A percentile compares a stretch with the other conserved stretches of the same genome.
phyloP scores from a whole-genome alignment of 192 early-diverging fungal species.

The Kickxella alabastrina region DNA sequence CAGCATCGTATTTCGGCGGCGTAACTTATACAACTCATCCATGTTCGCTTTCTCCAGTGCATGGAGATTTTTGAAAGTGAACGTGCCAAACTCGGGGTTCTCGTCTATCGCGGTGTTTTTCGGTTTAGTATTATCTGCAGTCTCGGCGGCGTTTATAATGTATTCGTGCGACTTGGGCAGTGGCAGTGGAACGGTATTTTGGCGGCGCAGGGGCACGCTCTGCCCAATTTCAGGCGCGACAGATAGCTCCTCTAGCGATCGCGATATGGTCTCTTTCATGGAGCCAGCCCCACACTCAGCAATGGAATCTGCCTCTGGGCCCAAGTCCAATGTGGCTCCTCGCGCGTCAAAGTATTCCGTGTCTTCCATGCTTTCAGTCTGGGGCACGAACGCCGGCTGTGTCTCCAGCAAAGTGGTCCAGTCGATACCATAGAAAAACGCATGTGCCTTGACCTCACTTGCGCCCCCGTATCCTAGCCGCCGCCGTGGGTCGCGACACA shows the following conservation, averaged over 20 bases:
- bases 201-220: slow-evolving; percentile 15
- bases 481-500: slow-evolving; percentile 57
- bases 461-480: slow-evolving; percentile 60
- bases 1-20: slow-evolving; percentile 46
- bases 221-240: not conserved
- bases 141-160: slow-evolving; percentile 2
- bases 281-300: slow-evolving; percentile 17
- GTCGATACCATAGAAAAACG: slow-evolving; percentile 56
- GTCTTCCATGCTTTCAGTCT: slow-evolving; percentile 70
- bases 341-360: slow-evolving; percentile 93
- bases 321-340: slow-evolving; percentile 60
- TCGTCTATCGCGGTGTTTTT: slow-evolving; percentile 16
- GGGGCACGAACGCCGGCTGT: slow-evolving; percentile 79
- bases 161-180: not conserved
- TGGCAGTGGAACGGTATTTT: slow-evolving; percentile 18
- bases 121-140: not conserved
- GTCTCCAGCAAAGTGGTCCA: slow-evolving; percentile 60
- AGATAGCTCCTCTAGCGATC: too few species aligned
- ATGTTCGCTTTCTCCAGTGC: slow-evolving; percentile 87
- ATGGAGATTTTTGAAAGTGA: slow-evolving; percentile 87
- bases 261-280: too few species aligned
- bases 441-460: slow-evolving; percentile 58
- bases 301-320: slow-evolving; percentile 14
- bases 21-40: slow-evolving; percentile 75
- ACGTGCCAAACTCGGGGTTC: slow-evolving; percentile 74